phyloP scores from a whole-genome alignment of 805 yeast species.

The Kodamaea jinghongensis region DNA sequence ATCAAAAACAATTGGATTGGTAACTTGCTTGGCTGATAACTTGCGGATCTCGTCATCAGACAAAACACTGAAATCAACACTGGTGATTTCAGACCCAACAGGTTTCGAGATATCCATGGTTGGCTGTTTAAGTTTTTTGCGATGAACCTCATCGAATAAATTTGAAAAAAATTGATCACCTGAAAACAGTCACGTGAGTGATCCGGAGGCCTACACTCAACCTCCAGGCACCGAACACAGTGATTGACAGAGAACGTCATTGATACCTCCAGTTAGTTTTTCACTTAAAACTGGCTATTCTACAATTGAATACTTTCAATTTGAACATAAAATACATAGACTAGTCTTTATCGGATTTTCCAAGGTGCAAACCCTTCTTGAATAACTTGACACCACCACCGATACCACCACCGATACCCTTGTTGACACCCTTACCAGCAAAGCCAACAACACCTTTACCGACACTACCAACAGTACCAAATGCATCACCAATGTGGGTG shows the following conservation, averaged over 20 bases:
- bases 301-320: background rate
- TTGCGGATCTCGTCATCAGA: conserved; percentile 78
- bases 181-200: background rate
- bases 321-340: conserved; percentile 1
- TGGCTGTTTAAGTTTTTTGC: conserved; percentile 9
- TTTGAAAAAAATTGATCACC: conserved; percentile 1
- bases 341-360: conserved; percentile 16
- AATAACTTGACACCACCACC: conserved; percentile 34
- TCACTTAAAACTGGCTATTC: background rate
- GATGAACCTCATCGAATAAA: conserved; percentile 6
- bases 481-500: conserved; percentile 43
- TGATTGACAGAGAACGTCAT: background rate
- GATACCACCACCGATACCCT: conserved; percentile 41
- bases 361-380: conserved; percentile 37
- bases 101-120: conserved; percentile 95
- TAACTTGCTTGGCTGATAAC: conserved; percentile 91
- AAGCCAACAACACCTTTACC: conserved; percentile 10
- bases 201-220: too few species aligned
- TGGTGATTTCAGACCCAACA: conserved; percentile 87
- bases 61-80: conserved; percentile 89
- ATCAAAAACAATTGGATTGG: conserved; percentile 94
- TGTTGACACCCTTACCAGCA: conserved; percentile 19
- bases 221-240: too few species aligned
- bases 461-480: conserved; percentile 36
- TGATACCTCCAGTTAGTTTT: background rate